Conservation (phyloP, 2,329 filamentous ascomycete species). For the Phaeosphaeria sp. region DNA sequence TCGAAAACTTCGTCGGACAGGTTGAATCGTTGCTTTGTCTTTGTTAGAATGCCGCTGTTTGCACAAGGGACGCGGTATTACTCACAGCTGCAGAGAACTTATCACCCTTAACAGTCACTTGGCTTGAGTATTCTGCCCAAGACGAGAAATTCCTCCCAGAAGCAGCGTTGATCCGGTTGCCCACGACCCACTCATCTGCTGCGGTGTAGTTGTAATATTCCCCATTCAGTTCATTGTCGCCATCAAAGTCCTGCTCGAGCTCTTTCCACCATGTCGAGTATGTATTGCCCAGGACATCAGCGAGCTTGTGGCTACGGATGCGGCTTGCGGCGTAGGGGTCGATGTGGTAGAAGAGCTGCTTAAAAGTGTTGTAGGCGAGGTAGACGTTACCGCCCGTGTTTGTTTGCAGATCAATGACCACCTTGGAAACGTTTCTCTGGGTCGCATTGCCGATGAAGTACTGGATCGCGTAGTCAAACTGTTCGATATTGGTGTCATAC, state of each 20-base stretch:
- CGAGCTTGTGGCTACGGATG: conserved; percentile 49
- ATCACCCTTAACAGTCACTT: conserved; percentile 33
- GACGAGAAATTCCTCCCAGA: conserved; percentile 42
- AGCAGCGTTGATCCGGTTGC: conserved; percentile 21
- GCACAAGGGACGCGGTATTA: not conserved
- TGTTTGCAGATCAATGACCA: conserved; percentile 66
- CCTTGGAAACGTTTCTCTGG: conserved; percentile 55
- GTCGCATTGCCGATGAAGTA: conserved; percentile 55
- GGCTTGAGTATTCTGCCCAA: conserved; percentile 50
- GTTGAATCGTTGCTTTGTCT: conserved; percentile 19
- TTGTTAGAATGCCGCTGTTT: not conserved
- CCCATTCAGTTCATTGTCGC: conserved; percentile 1
- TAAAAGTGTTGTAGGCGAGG: conserved; percentile 50
- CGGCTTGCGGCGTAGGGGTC: conserved; percentile 52
- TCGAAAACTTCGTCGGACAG: conserved; percentile 13
- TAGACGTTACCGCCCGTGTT: conserved; percentile 61
- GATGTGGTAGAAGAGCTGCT: conserved; percentile 55
- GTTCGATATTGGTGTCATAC: not conserved
- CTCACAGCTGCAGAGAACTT: conserved; percentile 28
- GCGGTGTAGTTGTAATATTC: conserved; percentile 2
- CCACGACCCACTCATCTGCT: conserved; percentile 25
- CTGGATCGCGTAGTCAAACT: conserved; percentile 33
- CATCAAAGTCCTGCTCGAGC: conserved; percentile 7
- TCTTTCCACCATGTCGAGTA: conserved; percentile 9
- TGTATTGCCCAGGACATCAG: conserved; percentile 20